Conservation (phyloP, 208 protist genomes). For the Zelonia costaricensis region DNA sequence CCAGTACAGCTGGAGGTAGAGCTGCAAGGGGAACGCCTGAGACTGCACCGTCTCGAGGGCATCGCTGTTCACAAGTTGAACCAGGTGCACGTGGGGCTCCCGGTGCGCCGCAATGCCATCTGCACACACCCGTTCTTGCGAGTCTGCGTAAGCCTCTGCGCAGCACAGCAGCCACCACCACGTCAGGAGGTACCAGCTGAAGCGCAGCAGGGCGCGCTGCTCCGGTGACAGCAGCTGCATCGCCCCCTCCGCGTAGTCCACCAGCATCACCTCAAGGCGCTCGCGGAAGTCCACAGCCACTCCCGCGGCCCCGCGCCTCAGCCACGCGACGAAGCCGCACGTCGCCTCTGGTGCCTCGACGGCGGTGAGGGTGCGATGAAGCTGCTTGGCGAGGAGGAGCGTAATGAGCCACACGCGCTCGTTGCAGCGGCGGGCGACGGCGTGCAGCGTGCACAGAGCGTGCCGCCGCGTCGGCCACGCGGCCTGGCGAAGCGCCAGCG, state of each 20-base stretch:
- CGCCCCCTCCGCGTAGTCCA: constrained; percentile 43
- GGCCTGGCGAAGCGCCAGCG: background rate
- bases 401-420: constrained; percentile 49
- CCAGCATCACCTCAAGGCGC: constrained; percentile 24
- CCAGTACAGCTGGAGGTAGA: constrained; percentile 50
- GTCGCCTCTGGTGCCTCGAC: background rate
- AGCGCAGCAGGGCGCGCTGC: constrained; percentile 49
- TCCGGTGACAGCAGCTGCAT: constrained; percentile 28
- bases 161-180: constrained; percentile 44
- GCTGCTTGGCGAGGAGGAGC: constrained; percentile 34
- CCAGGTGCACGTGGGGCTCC: no score
- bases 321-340: background rate
- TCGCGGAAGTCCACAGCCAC: constrained; percentile 6
- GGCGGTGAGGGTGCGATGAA: constrained; percentile 2
- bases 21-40: constrained; percentile 37
- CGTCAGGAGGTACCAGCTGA: constrained; percentile 40
- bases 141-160: constrained; percentile 4
- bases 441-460: constrained; percentile 34
- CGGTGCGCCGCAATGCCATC: background rate
- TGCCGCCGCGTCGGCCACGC: constrained; percentile 35
- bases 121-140: background rate
- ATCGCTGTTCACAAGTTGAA: no score
- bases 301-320: background rate
- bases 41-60: constrained; percentile 3
- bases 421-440: constrained; percentile 40